Evolutionary conservation across 2,329 filamentous ascomycete genomes (phyloP).

Genomic region (Macrophomina tecta): DNA sequence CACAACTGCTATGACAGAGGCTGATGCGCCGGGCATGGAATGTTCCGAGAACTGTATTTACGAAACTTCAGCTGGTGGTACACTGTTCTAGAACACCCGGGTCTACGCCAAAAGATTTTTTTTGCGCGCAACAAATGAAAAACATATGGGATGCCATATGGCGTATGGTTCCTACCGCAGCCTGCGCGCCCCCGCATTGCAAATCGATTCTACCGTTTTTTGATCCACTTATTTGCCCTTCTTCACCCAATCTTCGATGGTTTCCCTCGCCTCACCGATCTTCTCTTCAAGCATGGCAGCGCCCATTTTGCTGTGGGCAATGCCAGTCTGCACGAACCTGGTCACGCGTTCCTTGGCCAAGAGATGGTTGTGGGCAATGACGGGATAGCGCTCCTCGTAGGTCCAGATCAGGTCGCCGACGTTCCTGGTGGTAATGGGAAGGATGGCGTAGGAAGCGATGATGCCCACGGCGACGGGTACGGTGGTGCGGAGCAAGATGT

Average conservation of each 20-base stretch:
- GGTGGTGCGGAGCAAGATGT: constrained; percentile 77
- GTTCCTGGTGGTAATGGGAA: constrained; percentile 91
- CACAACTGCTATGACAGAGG: background rate
- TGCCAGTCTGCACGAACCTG: constrained; percentile 74
- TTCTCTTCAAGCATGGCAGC: constrained; percentile 79
- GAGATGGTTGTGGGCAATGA: constrained; percentile 80
- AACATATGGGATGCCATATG: constrained; percentile 3
- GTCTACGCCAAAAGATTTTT: constrained; percentile 19
- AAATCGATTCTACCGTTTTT: constrained; percentile 4
- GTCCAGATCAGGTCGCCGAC: constrained; percentile 85
- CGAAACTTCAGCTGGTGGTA: constrained; percentile 24
- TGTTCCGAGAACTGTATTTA: constrained; percentile 25
- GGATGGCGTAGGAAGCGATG: constrained; percentile 79
- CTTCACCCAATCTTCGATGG: constrained; percentile 86
- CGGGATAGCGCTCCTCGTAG: constrained; percentile 90
- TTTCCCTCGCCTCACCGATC: constrained; percentile 75
- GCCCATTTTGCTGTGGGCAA: constrained; percentile 74
- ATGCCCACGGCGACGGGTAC: constrained; percentile 81
- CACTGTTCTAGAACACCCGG: constrained; percentile 25
- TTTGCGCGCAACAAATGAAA: constrained; percentile 22
- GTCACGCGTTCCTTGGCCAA: constrained; percentile 71
- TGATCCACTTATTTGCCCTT: constrained; percentile 72
- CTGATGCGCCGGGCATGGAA: background rate
- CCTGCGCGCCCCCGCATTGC: background rate
- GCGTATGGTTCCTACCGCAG: background rate